Conservation (phyloP, 108 stramenopile species). For the Fistulifera pelliculosa region DNA sequence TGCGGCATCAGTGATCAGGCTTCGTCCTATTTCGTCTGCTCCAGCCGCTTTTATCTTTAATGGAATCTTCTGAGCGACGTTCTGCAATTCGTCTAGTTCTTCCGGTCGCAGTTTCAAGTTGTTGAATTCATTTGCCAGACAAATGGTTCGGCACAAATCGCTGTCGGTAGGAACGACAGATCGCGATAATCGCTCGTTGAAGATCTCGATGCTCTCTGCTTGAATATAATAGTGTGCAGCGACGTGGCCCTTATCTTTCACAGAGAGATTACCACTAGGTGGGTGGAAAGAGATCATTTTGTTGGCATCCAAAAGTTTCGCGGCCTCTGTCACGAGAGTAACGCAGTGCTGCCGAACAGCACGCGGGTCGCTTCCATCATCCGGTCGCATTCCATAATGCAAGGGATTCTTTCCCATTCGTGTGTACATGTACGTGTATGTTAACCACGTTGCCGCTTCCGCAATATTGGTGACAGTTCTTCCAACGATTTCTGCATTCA, state of each 20-base stretch:
- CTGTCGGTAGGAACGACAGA: slow-evolving; percentile 41
- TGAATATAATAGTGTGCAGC: slow-evolving; percentile 98
- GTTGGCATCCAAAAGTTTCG: slow-evolving; percentile 67
- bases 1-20: slow-evolving; percentile 58
- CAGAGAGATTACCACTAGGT: slow-evolving; percentile 82
- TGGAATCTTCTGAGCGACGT: slow-evolving; percentile 34
- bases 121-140: slow-evolving; percentile 92
- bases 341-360: slow-evolving; percentile 31
- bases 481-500: slow-evolving; percentile 97
- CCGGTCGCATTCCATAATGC: slow-evolving; percentile 85
- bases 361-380: slow-evolving; percentile 72
- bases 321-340: slow-evolving; percentile 79
- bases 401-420: slow-evolving; percentile 92
- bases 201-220: slow-evolving; percentile 88
- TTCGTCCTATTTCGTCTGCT: slow-evolving; percentile 6
- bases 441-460: slow-evolving; percentile 92
- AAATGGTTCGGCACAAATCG: slow-evolving; percentile 76
- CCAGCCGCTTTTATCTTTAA: slow-evolving; percentile 41
- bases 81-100: slow-evolving; percentile 68
- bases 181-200: slow-evolving; percentile 75
- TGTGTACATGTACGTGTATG: slow-evolving; percentile 95
- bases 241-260: slow-evolving; percentile 88
- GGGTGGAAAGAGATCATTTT: slow-evolving; percentile 85
- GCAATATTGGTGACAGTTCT: slow-evolving; percentile 91
- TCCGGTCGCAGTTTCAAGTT: slow-evolving; percentile 94